A percentile compares a stretch with the other conserved stretches of the same genome.
Evolutionary conservation across 208 protist genomes (phyloP).

Genomic region (Wallacemonas sp.): DNA sequence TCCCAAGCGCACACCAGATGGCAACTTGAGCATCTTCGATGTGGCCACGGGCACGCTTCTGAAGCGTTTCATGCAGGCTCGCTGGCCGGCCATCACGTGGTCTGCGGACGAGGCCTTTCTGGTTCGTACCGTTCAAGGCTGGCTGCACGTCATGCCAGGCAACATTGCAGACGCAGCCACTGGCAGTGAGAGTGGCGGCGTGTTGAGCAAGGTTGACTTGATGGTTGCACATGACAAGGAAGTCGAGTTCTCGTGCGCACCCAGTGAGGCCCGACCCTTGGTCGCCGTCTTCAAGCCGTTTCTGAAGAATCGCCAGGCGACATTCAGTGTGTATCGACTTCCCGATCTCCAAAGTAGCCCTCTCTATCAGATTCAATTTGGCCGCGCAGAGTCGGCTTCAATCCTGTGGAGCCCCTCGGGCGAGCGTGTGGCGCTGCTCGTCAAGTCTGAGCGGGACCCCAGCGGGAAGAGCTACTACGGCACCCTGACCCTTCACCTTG

Average conservation of each 20-base stretch:
- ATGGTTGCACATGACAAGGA: slow-evolving; percentile 82
- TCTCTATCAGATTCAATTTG: slow-evolving; percentile 69
- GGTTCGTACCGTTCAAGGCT: slow-evolving; percentile 71
- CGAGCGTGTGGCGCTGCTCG: slow-evolving; percentile 63
- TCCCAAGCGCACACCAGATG: slow-evolving; percentile 66
- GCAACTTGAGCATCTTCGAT: slow-evolving; percentile 76
- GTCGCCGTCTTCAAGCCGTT: slow-evolving; percentile 85
- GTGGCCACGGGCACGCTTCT: slow-evolving; percentile 47
- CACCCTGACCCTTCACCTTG: slow-evolving; percentile 67
- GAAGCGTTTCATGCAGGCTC: slow-evolving; percentile 70
- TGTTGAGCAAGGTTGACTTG: slow-evolving; percentile 73
- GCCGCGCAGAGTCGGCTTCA: slow-evolving; percentile 61
- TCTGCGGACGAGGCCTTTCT: slow-evolving; percentile 56
- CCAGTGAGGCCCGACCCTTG: slow-evolving; percentile 47
- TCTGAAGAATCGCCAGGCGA: slow-evolving; percentile 72
- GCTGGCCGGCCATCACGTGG: slow-evolving; percentile 84
- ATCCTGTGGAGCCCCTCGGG: slow-evolving; percentile 72
- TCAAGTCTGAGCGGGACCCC: slow-evolving; percentile 80
- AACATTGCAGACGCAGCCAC: slow-evolving; percentile 22
- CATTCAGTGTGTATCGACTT: slow-evolving; percentile 67
- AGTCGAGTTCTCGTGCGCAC: slow-evolving; percentile 60
- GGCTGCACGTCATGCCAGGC: slow-evolving; percentile 71
- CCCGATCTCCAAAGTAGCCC: slow-evolving; percentile 64
- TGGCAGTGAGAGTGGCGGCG: background rate
- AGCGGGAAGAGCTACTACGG: slow-evolving; percentile 92